These are phyloP conservation scores for Hippophae gyantsensis DNA, from an alignment of 306 rosid species.

Conservation along the genomic window DNA sequence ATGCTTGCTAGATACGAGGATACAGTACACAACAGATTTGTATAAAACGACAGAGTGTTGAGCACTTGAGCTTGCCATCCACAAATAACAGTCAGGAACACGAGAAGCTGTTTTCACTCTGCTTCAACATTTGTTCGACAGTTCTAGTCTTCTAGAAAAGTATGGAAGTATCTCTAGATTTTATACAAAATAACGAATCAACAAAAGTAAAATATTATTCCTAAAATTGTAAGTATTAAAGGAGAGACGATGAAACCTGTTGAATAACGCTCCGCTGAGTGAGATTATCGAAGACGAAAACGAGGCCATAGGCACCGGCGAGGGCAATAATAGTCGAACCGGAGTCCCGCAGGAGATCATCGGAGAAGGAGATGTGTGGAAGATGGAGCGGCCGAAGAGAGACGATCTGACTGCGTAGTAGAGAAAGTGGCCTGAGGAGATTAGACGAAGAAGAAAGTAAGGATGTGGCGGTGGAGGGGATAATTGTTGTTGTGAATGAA, in stretches of 20 bases:
- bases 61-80: too few species aligned
- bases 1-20: too few species aligned
- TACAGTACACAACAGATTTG: too few species aligned
- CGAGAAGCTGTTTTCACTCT: background rate
- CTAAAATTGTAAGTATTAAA: background rate
- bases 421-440: too few species aligned
- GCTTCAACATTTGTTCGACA: background rate
- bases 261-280: slow-evolving; percentile 41
- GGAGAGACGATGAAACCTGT: slow-evolving; percentile 40
- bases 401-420: too few species aligned
- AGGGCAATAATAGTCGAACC: slow-evolving; percentile 55
- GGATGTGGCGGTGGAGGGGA: too few species aligned
- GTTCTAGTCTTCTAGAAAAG: background rate
- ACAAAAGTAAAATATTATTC: background rate
- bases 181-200: background rate
- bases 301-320: slow-evolving; percentile 57
- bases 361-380: slow-evolving; percentile 15
- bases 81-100: too few species aligned
- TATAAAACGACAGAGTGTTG: too few species aligned
- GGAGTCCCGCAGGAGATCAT: slow-evolving; percentile 37
- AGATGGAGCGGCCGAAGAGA: background rate
- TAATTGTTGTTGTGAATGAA: too few species aligned
- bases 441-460: too few species aligned
- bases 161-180: background rate
- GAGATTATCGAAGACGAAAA: slow-evolving; percentile 51